Evolutionary conservation across 148 eudicot genomes (phyloP).

Genomic region (Silene latifolia): DNA sequence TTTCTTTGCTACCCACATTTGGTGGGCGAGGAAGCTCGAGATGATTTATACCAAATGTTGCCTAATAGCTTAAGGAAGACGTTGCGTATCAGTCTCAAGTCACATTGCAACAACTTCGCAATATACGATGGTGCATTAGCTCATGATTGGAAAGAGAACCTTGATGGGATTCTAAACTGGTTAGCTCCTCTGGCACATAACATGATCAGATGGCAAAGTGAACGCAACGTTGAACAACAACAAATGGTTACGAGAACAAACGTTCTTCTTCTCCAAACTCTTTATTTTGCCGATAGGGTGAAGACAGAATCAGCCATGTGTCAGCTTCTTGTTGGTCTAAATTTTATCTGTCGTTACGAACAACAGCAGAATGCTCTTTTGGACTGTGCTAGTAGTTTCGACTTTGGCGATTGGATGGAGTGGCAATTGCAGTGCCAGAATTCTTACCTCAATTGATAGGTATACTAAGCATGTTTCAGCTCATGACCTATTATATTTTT

Average conservation of each 20-base stretch:
- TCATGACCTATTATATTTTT: constrained; percentile 7
- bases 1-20: constrained; percentile 75
- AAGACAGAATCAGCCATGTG: constrained; percentile 77
- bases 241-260: constrained; percentile 67
- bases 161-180: constrained; percentile 61
- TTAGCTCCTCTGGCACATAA: constrained; percentile 86
- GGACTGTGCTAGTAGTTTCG: constrained; percentile 92
- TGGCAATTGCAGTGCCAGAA: constrained; percentile 71
- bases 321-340: constrained; percentile 77
- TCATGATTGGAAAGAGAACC: constrained; percentile 78
- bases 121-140: constrained; percentile 85
- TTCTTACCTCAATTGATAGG: constrained; percentile 33
- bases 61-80: constrained; percentile 64
- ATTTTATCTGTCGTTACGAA: constrained; percentile 87
- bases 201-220: constrained; percentile 95
- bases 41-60: constrained; percentile 86
- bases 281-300: constrained; percentile 73
- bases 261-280: constrained; percentile 81
- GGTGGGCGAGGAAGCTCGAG: constrained; percentile 89
- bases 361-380: constrained; percentile 90
- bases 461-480: not conserved
- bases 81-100: constrained; percentile 55
- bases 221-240: constrained; percentile 82
- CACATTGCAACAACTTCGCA: constrained; percentile 55
- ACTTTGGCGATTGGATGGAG: constrained; percentile 78